Conservation (phyloP, 768 basidiomycete genomes). For the Trametes maxima region DNA sequence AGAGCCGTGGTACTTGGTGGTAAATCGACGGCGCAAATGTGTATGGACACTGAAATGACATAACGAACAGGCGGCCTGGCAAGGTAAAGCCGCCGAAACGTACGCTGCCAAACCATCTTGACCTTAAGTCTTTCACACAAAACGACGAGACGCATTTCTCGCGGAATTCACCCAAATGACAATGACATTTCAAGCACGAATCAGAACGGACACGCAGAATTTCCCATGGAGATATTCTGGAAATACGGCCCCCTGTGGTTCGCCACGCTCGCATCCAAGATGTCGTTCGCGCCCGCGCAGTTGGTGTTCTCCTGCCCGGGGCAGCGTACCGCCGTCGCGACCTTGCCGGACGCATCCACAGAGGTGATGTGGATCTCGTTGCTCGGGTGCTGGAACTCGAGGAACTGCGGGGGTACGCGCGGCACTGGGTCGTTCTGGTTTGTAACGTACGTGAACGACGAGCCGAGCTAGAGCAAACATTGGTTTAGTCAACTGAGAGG, state of each 20-base stretch:
- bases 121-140: too few species aligned
- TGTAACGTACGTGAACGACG: conserved; percentile 37
- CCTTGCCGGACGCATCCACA: conserved; percentile 27
- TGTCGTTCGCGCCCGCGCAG: conserved; percentile 1
- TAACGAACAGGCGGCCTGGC: too few species aligned
- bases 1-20: too few species aligned
- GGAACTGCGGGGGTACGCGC: conserved; percentile 39
- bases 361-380: conserved; percentile 49
- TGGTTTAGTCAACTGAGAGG: background rate
- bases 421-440: conserved; percentile 50
- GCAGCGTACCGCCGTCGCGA: conserved; percentile 27
- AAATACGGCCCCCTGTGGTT: conserved; percentile 5
- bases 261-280: conserved; percentile 8
- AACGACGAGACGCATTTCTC: too few species aligned
- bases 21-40: too few species aligned
- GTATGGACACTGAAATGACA: too few species aligned
- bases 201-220: background rate
- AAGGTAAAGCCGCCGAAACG: too few species aligned
- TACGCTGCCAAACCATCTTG: too few species aligned
- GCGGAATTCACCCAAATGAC: background rate
- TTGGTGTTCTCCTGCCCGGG: background rate
- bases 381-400: conserved; percentile 47
- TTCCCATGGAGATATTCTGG: conserved; percentile 5
- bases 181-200: background rate
- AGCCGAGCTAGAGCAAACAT: conserved; percentile 27